A percentile compares a stretch with the other conserved stretches of the same genome.
phyloP scores from a whole-genome alignment of 2,329 filamentous ascomycete genomes.

The Westerdykella ornata region DNA sequence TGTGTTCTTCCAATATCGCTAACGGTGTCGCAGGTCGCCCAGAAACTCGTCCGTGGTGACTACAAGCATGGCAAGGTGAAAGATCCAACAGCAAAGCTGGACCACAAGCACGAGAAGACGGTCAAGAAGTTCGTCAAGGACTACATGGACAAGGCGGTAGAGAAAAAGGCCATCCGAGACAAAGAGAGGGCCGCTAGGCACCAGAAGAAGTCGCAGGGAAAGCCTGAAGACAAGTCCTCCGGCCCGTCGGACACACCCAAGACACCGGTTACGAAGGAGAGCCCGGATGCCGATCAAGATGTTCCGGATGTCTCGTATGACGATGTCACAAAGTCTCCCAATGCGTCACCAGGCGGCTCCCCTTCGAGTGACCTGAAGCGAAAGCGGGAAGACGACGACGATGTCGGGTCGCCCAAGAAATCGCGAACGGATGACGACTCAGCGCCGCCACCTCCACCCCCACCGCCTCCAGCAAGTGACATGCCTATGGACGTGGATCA shows the following conservation, averaged over 20 bases:
- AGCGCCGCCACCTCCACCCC: conserved; percentile 39
- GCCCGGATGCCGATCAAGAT: conserved; percentile 14
- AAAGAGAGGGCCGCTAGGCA: conserved; percentile 49
- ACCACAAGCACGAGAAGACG: conserved; percentile 70
- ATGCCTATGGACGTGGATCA: conserved; percentile 23
- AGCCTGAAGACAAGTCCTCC: conserved; percentile 8
- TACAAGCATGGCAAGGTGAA: conserved; percentile 84
- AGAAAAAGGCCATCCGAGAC: conserved; percentile 58
- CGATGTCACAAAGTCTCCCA: conserved; percentile 8
- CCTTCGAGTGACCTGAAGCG: conserved; percentile 29
- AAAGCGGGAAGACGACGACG: conserved; percentile 32
- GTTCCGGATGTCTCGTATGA: conserved; percentile 16
- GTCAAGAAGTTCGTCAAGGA: conserved; percentile 78
- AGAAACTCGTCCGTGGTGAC: conserved; percentile 85
- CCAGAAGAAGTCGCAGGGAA: conserved; percentile 15
- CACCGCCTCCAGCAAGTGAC: conserved; percentile 31
- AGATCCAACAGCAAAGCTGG: conserved; percentile 66
- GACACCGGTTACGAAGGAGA: conserved; percentile 11
- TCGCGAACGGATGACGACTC: conserved; percentile 25
- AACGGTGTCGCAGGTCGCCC: conserved; percentile 51
- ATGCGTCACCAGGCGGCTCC: conserved; percentile 22
- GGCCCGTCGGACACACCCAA: conserved; percentile 12
- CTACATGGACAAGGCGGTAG: conserved; percentile 78
- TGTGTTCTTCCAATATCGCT: conserved; percentile 3
- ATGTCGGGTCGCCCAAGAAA: conserved; percentile 27